Evolutionary conservation across 163 green algal genomes (phyloP).

Genomic region (Volvox carteri): DNA sequence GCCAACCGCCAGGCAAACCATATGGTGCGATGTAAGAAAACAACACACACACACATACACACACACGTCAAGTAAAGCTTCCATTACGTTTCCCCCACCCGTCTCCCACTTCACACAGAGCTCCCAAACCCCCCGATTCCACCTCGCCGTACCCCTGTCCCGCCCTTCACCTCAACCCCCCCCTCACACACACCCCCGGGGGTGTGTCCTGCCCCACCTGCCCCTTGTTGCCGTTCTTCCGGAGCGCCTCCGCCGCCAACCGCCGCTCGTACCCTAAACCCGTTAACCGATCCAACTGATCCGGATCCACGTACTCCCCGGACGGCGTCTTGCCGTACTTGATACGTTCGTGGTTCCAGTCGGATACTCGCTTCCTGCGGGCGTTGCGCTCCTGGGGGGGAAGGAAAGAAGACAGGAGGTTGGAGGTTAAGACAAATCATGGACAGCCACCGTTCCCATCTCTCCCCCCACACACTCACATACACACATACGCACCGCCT

Average conservation of each 20-base stretch:
- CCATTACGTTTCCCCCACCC: too few species aligned
- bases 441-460: not conserved
- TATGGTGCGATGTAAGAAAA: too few species aligned
- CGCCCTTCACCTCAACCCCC: too few species aligned
- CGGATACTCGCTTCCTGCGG: constrained; percentile 5
- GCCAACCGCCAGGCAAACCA: too few species aligned
- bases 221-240: constrained; percentile 29
- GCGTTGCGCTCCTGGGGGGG: constrained; percentile 58
- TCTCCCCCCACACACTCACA: not conserved
- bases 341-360: constrained; percentile 57
- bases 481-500: not conserved
- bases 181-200: too few species aligned
- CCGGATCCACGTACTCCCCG: constrained; percentile 62
- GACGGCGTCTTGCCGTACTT: constrained; percentile 58
- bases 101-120: too few species aligned
- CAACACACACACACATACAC: too few species aligned
- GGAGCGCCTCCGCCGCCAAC: constrained; percentile 47
- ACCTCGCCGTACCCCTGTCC: too few species aligned
- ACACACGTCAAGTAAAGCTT: too few species aligned
- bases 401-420: not conserved
- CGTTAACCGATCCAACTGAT: constrained; percentile 55
- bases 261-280: constrained; percentile 36
- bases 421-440: too few species aligned
- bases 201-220: too few species aligned
- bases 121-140: too few species aligned